Percentiles rank a stretch among this genome's conserved stretches.
phyloP scores from a whole-genome alignment of 805 yeast genomes.

The Gaillardinia entomophila region DNA sequence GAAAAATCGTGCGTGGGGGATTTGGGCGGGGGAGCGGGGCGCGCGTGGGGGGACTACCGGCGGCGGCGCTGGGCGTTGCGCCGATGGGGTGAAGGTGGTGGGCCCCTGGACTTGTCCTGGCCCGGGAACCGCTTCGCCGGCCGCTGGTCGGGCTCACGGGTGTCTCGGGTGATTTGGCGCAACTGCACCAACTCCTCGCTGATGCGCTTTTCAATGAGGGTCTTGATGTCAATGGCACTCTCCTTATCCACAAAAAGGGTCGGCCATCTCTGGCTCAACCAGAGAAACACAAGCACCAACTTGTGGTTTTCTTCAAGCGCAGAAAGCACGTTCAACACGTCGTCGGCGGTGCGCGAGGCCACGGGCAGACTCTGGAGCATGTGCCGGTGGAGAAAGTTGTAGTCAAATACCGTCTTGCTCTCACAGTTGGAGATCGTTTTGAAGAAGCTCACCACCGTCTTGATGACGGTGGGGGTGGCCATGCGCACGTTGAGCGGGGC shows the following conservation, averaged over 20 bases:
- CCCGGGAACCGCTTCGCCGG: too few species aligned
- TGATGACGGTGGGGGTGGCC: conserved; percentile 30
- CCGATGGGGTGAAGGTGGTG: neutral
- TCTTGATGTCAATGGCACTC: conserved; percentile 64
- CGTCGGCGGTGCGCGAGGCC: conserved; percentile 10
- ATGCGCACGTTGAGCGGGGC: conserved; percentile 48
- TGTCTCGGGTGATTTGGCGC: conserved; percentile 10
- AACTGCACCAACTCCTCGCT: conserved; percentile 39
- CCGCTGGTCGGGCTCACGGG: too few species aligned
- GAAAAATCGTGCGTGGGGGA: neutral
- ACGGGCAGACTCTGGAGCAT: conserved; percentile 16
- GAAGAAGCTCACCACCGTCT: conserved; percentile 42
- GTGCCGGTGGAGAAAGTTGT: conserved; percentile 22
- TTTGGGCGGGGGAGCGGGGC: neutral
- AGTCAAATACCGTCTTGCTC: conserved; percentile 54
- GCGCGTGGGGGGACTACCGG: neutral
- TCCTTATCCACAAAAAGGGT: conserved; percentile 70
- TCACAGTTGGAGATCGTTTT: conserved; percentile 49
- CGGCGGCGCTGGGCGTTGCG: neutral
- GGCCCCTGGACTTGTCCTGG: too few species aligned
- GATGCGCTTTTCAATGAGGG: conserved; percentile 60
- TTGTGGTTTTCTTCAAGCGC: conserved; percentile 63
- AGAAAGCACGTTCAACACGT: conserved; percentile 16
- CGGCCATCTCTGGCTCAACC: conserved; percentile 89
- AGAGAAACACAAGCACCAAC: conserved; percentile 60